Evolutionary conservation across 2,329 filamentous ascomycete genomes (phyloP), one percentile per base, ranked within the genome.

Genomic region (Chrysoporthe austroafricana): DNA sequence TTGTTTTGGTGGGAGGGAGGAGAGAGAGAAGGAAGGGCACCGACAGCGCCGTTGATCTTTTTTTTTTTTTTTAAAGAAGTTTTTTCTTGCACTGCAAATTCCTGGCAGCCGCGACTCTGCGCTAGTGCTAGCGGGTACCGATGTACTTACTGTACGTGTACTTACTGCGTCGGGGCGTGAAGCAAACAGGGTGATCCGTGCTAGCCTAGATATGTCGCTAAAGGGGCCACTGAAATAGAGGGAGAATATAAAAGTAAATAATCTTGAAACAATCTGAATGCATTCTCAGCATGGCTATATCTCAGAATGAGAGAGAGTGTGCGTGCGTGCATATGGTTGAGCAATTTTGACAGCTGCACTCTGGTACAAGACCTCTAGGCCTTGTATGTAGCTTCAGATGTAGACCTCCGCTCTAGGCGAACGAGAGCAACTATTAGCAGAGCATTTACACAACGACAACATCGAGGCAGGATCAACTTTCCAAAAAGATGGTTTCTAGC

Each of bases 1-100:
- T 79, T 79, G 77, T 77, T 74, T 73, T 39, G 57, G 72, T 74
- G 73, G 80, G 76, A 74, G 75, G 74, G 73, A 72, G 75, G 76
- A 76, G 77, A 76, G 73, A 77, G 76, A 78, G 77, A 79, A 72
- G 65, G 52, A 62, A 58, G 58, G 46, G 26, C 52, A n/a, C 46
- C n/a, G 16, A 21, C 50, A 50, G 54, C 61, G 42, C 58, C 61
- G 46, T 68, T 26, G 48, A 67, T 57, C 46, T 67, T 62, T 63
- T 68, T 63, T 56, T 63, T 56, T 46, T 32, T 48, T 21, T 50
- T 21, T 21, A 62, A 63, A 60, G 62, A 67, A 69, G 62, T 69
- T 69, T 69, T 69, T 69, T 69, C 44, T 42, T 44, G 36, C 57
- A 1, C 44, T 59, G 59, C 46, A 60, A 54, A 58, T 66, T 69